A percentile compares a stretch with the other conserved stretches of the same genome.
Evolutionary conservation across 495 filamentous ascomycete genomes (phyloP).

Genomic region (Neurospora africana): DNA sequence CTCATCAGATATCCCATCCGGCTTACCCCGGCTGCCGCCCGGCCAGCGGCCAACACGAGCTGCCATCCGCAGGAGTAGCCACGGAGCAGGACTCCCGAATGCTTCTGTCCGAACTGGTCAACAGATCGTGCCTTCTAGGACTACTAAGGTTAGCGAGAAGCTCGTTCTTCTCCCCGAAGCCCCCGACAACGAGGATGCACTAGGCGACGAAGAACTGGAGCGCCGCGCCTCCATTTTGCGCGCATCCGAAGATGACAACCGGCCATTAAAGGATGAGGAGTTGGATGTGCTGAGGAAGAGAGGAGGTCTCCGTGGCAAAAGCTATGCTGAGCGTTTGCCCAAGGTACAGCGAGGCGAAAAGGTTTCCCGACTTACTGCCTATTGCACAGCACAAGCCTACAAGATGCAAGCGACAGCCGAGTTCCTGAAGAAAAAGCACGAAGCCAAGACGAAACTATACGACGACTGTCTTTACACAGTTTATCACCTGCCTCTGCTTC

Average conservation of each 20-base stretch:
- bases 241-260: conserved; percentile 49
- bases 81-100: conserved; percentile 25
- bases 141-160: conserved; percentile 90
- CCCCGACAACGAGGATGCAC: conserved; percentile 42
- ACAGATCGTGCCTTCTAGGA: conserved; percentile 74
- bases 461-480: conserved; percentile 95
- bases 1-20: conserved; percentile 89
- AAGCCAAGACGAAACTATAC: conserved; percentile 95
- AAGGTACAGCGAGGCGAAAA: conserved; percentile 82
- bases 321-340: conserved; percentile 87
- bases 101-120: conserved; percentile 42
- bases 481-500: conserved; percentile 83
- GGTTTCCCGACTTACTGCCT: conserved; percentile 82
- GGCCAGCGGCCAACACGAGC: conserved; percentile 43
- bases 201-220: conserved; percentile 37
- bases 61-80: conserved; percentile 31
- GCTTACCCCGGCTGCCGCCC: conserved; percentile 71
- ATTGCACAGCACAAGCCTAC: conserved; percentile 90
- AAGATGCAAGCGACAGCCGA: conserved; percentile 75
- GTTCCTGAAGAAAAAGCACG: conserved; percentile 81
- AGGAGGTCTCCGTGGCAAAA: conserved; percentile 65
- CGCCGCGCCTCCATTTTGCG: conserved; percentile 29
- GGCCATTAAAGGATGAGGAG: conserved; percentile 73
- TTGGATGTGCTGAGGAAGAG: conserved; percentile 51
- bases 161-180: conserved; percentile 90